Evolutionary conservation across 129 eudicot species (phyloP).

Genomic region (Tagetes erecta): DNA sequence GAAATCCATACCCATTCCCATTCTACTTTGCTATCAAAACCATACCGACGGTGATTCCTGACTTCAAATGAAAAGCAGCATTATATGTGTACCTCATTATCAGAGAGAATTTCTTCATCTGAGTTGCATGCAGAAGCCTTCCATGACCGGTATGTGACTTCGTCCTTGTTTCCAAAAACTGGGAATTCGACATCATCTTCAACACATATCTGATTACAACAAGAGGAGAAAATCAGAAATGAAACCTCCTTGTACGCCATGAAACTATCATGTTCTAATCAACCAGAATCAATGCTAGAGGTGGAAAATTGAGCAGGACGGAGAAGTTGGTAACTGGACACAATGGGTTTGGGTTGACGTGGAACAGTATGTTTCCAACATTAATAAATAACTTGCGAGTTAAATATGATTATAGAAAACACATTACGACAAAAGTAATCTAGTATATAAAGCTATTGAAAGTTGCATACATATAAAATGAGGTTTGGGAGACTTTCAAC

Average conservation of each 20-base stretch:
- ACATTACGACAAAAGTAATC: background rate
- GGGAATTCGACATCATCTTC: conserved; percentile 80
- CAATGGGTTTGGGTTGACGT: background rate
- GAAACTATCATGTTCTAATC: background rate
- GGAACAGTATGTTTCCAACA: background rate
- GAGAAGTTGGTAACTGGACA: background rate
- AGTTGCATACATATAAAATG: background rate
- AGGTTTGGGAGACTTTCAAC: background rate
- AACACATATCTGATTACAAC: conserved; percentile 43
- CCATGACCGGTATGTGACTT: conserved; percentile 24
- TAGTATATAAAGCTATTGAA: background rate
- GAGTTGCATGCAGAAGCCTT: conserved; percentile 25
- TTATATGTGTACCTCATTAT: conserved; percentile 53
- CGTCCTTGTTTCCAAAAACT: conserved; percentile 38
- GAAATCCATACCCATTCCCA: background rate
- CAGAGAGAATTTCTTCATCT: conserved; percentile 58
- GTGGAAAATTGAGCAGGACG: background rate
- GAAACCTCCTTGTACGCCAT: conserved; percentile 1
- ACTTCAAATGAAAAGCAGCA: background rate
- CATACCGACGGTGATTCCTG: conserved; percentile 1
- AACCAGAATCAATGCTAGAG: background rate
- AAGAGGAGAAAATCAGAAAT: background rate
- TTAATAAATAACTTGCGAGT: background rate
- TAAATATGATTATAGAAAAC: background rate
- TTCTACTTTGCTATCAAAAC: background rate